Evolutionary conservation across 2,329 filamentous ascomycete genomes (phyloP).

Genomic region (Diplodia seriata): DNA sequence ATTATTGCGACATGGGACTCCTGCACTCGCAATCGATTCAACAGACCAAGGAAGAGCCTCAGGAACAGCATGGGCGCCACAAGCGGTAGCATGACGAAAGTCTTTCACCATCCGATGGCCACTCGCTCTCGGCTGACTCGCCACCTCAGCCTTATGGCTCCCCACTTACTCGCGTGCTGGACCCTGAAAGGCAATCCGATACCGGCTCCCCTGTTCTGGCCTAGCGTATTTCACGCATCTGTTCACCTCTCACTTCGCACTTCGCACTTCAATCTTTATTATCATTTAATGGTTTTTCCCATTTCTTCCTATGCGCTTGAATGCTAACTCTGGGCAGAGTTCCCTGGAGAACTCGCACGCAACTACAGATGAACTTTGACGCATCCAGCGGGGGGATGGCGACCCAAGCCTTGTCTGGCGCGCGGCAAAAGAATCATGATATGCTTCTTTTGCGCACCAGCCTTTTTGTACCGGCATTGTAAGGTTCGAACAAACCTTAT

Average conservation of each 20-base stretch:
- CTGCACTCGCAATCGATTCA: not conserved
- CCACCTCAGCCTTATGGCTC: not conserved
- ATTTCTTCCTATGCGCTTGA: not conserved
- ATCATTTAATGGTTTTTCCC: not conserved
- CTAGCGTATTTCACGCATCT: not conserved
- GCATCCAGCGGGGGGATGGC: too few species aligned
- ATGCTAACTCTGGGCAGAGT: too few species aligned
- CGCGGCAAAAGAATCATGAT: too few species aligned
- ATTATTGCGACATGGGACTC: not conserved
- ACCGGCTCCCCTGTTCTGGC: not conserved
- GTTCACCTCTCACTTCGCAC: not conserved
- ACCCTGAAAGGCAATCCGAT: constrained; percentile 18
- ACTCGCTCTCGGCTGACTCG: not conserved
- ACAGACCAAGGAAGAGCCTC: not conserved
- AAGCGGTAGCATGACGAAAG: not conserved
- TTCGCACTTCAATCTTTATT: not conserved
- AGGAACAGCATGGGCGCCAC: not conserved
- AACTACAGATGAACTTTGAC: too few species aligned
- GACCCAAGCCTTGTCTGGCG: too few species aligned
- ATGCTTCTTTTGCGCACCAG: too few species aligned
- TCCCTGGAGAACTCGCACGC: too few species aligned
- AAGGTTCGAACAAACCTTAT: not conserved
- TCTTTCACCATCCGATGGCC: not conserved
- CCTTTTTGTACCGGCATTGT: not conserved
- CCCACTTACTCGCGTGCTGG: constrained; percentile 1